Conservation (phyloP, 768 basidiomycete genomes). For the Antrodiella citrinella region DNA sequence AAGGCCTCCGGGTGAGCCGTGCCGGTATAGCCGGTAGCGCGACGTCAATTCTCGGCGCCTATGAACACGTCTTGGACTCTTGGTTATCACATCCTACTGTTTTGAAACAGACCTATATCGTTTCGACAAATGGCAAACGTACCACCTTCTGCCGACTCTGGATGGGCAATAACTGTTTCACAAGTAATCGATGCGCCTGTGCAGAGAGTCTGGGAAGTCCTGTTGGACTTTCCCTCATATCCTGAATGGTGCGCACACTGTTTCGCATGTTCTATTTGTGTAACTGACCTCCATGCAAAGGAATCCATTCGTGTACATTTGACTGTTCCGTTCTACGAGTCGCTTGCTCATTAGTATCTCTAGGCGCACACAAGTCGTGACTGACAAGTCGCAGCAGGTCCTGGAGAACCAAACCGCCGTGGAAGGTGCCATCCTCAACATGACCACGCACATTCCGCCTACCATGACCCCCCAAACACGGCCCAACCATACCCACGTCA, state of each 20-base stretch:
- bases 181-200: slow-evolving; percentile 49
- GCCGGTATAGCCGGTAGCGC: too few relatives aligned
- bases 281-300: slow-evolving; percentile 23
- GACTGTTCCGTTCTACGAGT: background rate
- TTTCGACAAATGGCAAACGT: background rate
- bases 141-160: background rate
- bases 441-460: slow-evolving; percentile 56
- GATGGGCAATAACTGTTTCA: background rate
- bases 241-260: slow-evolving; percentile 43
- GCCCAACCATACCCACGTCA: slow-evolving; percentile 27
- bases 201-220: slow-evolving; percentile 51
- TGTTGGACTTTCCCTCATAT: slow-evolving; percentile 57
- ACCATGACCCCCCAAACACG: slow-evolving; percentile 37
- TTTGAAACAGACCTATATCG: too few relatives aligned
- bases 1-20: too few relatives aligned
- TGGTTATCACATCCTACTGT: too few relatives aligned
- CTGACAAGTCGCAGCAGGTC: slow-evolving; percentile 28
- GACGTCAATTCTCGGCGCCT: too few relatives aligned
- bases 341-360: background rate
- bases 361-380: slow-evolving; percentile 43
- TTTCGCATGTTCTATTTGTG: background rate
- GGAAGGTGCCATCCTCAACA: slow-evolving; percentile 39
- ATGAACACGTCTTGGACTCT: too few relatives aligned
- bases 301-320: slow-evolving; percentile 59
- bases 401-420: slow-evolving; percentile 41